A percentile compares a stretch with the other conserved stretches of the same genome.
These are phyloP conservation scores for Xylariaceae sp. DNA, from an alignment of 2,329 filamentous ascomycete species.

Conservation along the genomic window DNA sequence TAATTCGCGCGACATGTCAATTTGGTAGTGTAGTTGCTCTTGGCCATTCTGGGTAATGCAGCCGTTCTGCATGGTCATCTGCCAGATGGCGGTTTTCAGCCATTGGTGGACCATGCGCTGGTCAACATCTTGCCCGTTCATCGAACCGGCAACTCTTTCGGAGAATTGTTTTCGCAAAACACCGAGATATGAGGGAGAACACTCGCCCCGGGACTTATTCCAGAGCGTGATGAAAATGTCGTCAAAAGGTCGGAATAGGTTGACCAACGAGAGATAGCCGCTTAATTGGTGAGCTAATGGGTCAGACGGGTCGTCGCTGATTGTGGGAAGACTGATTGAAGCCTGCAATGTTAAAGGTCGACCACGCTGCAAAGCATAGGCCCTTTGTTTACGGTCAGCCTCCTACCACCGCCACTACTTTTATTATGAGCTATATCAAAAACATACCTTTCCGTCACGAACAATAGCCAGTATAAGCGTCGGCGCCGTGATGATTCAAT, in stretches of 20 bases:
- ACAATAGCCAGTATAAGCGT: conserved; percentile 68
- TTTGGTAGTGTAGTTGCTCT: conserved; percentile 55
- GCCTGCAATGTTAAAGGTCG: conserved; percentile 66
- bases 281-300: conserved; percentile 48
- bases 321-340: conserved; percentile 59
- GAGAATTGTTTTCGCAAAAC: conserved; percentile 58
- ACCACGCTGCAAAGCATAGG: conserved; percentile 66
- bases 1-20: conserved; percentile 58
- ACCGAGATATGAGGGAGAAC: conserved; percentile 51
- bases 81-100: conserved; percentile 60
- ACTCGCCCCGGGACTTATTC: conserved; percentile 58
- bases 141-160: conserved; percentile 48
- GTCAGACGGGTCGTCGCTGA: conserved; percentile 56
- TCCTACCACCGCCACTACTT: not conserved
- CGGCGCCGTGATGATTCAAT: conserved; percentile 59
- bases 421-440: not conserved
- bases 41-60: conserved; percentile 43
- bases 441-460: conserved; percentile 62
- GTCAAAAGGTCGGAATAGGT: conserved; percentile 61
- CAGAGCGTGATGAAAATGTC: conserved; percentile 58
- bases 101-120: conserved; percentile 57
- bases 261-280: conserved; percentile 55
- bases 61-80: conserved; percentile 52
- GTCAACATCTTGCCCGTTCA: conserved; percentile 50
- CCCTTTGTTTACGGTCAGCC: conserved; percentile 36